Evolutionary conservation across 768 basidiomycete genomes (phyloP), one percentile per base, ranked within the genome.

Genomic region (Psilocybe subaeruginosa): DNA sequence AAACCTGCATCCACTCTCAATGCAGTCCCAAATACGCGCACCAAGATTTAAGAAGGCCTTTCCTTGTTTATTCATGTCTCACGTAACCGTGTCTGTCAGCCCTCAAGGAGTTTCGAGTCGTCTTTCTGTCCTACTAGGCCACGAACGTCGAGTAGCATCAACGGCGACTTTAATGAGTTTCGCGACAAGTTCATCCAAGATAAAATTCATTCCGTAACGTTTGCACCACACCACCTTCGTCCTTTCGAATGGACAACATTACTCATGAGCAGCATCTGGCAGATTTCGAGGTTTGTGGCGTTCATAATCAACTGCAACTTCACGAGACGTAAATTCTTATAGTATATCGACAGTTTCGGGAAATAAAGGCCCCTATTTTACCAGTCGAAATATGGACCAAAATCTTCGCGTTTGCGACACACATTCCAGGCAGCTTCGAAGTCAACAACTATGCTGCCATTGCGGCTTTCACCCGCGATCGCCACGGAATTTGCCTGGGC

Each of bases 371-470:
- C n/a, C 46, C 59, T 27, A 17, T 54, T 70, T 17, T 43, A 16
- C 73, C 73, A 9, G 48, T 66, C 30, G 73, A 74, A 62, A 57
- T 73, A 19, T 74, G 73, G 73, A 53, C 56, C 19, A 63, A 66
- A 23, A 70, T 73, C 17, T 68, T 74, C 47, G 50, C 35, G 11
- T 61, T 67, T 51, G 68, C 65, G 8, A 65, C 68, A 3, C 50
- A 62, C 31, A 67, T 73, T 17, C 70, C 73, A 23, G 73, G 72
- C 1, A 65, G 65, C 11, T 64, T 61, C 50, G 68, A 68, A 8
- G 61, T 66, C 31, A 46, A 59, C 9, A 64, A 72, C 55, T 63
- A 67, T 37, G 47, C 66, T 39, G 63, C 66, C 16, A 70, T 73
- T 27, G 59, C 65, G n/a, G 67, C 68, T 7, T 74, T 71, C 54